Evolutionary conservation across 2,329 filamentous ascomycete species (phyloP).

Genomic region (Aspergillus oerlinghausenensis): DNA sequence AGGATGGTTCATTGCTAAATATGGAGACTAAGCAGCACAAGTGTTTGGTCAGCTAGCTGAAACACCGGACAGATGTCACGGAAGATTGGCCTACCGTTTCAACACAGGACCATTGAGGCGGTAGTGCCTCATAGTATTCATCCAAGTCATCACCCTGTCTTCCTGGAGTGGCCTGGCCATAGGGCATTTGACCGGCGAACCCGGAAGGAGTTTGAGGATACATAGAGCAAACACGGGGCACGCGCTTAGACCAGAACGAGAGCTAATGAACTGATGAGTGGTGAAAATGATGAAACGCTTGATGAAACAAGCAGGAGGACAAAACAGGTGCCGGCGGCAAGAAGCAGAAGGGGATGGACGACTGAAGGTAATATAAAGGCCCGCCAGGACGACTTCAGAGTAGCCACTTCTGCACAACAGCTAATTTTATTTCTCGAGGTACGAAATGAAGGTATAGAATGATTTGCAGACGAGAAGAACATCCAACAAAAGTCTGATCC

Average conservation of each 20-base stretch:
- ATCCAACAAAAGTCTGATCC: conserved; percentile 17
- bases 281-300: conserved; percentile 24
- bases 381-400: background rate
- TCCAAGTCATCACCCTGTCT: conserved; percentile 23
- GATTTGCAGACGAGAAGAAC: background rate
- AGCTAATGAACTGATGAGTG: conserved; percentile 4
- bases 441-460: background rate
- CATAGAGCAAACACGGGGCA: conserved; percentile 17
- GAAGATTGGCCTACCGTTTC: conserved; percentile 26
- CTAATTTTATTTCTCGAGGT: background rate
- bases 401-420: background rate
- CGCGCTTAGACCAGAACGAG: conserved; percentile 2
- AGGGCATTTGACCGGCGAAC: conserved; percentile 25
- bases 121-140: conserved; percentile 25
- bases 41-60: conserved; percentile 8
- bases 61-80: background rate
- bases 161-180: conserved; percentile 15
- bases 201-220: conserved; percentile 18
- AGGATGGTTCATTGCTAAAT: conserved; percentile 20
- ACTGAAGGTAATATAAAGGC: background rate
- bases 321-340: background rate
- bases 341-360: background rate
- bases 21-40: conserved; percentile 18
- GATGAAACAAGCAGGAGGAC: conserved; percentile 11
- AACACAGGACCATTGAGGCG: conserved; percentile 24